Conservation (phyloP, 2,329 filamentous ascomycete species). For the Cercospora canescens region DNA sequence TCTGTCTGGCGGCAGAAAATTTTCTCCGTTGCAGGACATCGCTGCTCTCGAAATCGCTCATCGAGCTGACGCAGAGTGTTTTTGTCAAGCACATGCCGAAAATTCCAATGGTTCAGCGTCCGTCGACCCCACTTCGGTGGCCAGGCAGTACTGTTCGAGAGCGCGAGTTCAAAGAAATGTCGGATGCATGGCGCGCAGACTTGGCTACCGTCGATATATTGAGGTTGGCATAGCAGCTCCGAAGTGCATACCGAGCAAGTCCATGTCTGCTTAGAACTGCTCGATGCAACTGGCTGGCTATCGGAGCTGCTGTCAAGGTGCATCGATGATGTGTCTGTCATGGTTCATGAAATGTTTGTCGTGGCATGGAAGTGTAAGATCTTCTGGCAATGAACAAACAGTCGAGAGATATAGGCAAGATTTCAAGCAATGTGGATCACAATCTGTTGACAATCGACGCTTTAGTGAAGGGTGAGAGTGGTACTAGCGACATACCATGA, state of each 20-base stretch:
- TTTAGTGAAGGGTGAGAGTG: background rate
- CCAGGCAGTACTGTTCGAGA: constrained; percentile 14
- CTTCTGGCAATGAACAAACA: background rate
- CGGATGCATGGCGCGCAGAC: constrained; percentile 18
- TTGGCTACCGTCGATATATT: background rate
- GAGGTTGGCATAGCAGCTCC: background rate
- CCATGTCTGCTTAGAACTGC: constrained; percentile 1
- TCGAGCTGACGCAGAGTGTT: constrained; percentile 14
- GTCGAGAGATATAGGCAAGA: background rate
- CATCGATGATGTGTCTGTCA: background rate
- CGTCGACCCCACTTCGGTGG: constrained; percentile 20
- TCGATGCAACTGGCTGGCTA: constrained; percentile 1
- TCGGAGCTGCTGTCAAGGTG: background rate
- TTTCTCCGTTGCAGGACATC: constrained; percentile 11
- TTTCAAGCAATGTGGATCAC: background rate
- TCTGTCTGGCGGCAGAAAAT: constrained; percentile 22
- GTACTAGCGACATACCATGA: background rate
- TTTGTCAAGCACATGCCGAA: constrained; percentile 13
- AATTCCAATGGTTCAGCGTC: constrained; percentile 17
- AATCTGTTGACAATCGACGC: background rate
- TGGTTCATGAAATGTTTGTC: background rate
- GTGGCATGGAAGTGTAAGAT: background rate
- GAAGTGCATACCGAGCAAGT: constrained; percentile 9
- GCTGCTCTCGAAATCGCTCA: constrained; percentile 12
- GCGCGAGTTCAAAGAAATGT: constrained; percentile 20